phyloP scores from a whole-genome alignment of 768 basidiomycete genomes.

The Mycena pura region DNA sequence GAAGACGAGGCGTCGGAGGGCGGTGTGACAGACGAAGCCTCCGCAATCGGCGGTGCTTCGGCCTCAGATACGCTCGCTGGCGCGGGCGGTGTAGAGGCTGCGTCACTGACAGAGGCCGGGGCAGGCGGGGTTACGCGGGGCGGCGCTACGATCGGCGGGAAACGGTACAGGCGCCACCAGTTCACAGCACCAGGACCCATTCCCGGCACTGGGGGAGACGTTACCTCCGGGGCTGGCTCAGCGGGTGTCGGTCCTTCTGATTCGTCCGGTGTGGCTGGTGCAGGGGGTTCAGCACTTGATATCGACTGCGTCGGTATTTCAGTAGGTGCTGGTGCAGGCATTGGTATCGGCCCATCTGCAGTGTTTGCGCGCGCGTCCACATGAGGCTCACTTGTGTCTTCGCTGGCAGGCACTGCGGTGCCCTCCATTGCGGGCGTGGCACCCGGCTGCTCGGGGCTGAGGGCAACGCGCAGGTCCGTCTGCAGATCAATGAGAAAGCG shows the following conservation, averaged over 20 bases:
- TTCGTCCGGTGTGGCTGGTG: too few species aligned
- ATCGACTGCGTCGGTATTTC: too few species aligned
- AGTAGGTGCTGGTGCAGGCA: too few species aligned
- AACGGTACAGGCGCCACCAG: constrained; percentile 87
- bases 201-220: too few species aligned
- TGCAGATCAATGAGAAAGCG: constrained; percentile 83
- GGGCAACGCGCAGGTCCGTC: constrained; percentile 67
- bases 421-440: constrained; percentile 37
- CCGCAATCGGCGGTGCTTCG: too few species aligned
- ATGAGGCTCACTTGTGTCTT: too few species aligned
- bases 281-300: too few species aligned
- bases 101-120: constrained; percentile 6
- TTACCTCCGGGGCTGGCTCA: not conserved
- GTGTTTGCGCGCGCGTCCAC: too few species aligned
- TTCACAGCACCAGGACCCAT: constrained; percentile 58
- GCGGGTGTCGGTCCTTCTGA: not conserved
- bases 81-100: not conserved
- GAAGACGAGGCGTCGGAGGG: not conserved
- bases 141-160: constrained; percentile 60
- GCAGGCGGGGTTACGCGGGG: not conserved
- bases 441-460: constrained; percentile 36
- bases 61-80: too few species aligned
- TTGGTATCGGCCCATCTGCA: too few species aligned
- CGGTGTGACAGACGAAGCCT: not conserved
- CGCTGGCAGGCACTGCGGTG: too few species aligned